Base-by-base conservation (phyloP, 331 rosid genomes). In the Quercus tomentella region DNA sequence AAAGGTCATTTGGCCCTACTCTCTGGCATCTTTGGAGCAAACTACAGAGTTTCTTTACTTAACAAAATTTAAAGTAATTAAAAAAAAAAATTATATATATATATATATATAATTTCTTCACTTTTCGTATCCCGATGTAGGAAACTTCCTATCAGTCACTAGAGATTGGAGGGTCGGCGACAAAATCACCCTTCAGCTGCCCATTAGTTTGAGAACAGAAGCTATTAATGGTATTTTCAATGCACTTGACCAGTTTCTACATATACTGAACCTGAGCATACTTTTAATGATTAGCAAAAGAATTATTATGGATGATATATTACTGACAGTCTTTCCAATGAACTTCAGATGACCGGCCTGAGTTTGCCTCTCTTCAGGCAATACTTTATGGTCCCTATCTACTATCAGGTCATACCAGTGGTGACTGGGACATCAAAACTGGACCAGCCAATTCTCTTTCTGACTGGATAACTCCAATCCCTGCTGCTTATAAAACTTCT, bases 301-400 rank as follows among this genome's bases (percentile, higher is more conserved):
- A 16, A n/a, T 49, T 71, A 22, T 52, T 22, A 51, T 73, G 68
- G 31, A 68, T 62, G 37, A 63, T 56, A 33, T n/a, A 73, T 55
- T 21, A 74, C 77, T 83, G 79, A 83, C 5, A 20, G 20, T 76
- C 72, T 82, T 51, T 75, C 68, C 72, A 67, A 56, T 60, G 22
- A 66, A 82, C 83, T 82, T 79, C 96, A 95, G 98, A 94, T 83
- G 97, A 93, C 62, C 87, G 98, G 72, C 75, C 91, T 14, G 86
- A 88, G 81, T 89, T 70, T 74, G 81, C 88, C 70, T 85, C 93
- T 14, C 15, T 91, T 74, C 88, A 91, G 69, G 98, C 96, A 22
- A 91, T 93, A 81, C 91, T 93, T 4, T 93, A 82, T 56, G 99
- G 99, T 23, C 97, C 97, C 0, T 87, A 86, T 85, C 92, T 95